Evolutionary conservation across 1,284 basidiomycete species (phyloP).

Genomic region (Gomphus sp.): DNA sequence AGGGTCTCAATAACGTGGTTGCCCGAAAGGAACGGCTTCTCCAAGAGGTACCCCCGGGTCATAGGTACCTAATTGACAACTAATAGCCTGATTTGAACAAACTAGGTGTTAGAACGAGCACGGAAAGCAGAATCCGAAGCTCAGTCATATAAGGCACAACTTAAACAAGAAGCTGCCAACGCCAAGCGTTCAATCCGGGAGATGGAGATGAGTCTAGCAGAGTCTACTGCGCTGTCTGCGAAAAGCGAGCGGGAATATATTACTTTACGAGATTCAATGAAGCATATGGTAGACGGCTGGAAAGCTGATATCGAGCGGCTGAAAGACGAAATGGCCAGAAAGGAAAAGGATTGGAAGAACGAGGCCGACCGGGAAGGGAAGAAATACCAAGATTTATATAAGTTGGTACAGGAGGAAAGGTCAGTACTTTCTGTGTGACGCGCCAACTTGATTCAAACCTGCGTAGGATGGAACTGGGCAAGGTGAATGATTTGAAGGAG

Average conservation of each 20-base stretch:
- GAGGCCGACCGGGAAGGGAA: constrained; percentile 56
- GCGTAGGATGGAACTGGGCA: constrained; percentile 27
- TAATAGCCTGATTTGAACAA: background rate
- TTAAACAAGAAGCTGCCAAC: constrained; percentile 61
- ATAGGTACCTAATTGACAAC: background rate
- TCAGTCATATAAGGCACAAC: constrained; percentile 49
- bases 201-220: constrained; percentile 61
- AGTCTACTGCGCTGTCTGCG: constrained; percentile 66
- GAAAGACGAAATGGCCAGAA: constrained; percentile 57
- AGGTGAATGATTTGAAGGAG: constrained; percentile 28
- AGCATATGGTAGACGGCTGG: constrained; percentile 58
- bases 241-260: constrained; percentile 73
- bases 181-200: constrained; percentile 69
- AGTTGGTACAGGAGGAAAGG: constrained; percentile 50
- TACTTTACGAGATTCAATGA: constrained; percentile 64
- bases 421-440: constrained; percentile 7
- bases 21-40: constrained; percentile 76
- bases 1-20: constrained; percentile 77
- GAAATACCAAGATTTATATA: constrained; percentile 40
- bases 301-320: constrained; percentile 57
- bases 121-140: constrained; percentile 75
- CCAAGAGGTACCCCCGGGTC: constrained; percentile 51
- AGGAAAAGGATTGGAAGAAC: constrained; percentile 53
- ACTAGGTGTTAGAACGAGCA: constrained; percentile 67
- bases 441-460: background rate